A percentile compares a stretch with the other conserved stretches of the same genome.
phyloP scores from a whole-genome alignment of 1,139 yeast genomes.

The Debaryomycetaceae sp. region DNA sequence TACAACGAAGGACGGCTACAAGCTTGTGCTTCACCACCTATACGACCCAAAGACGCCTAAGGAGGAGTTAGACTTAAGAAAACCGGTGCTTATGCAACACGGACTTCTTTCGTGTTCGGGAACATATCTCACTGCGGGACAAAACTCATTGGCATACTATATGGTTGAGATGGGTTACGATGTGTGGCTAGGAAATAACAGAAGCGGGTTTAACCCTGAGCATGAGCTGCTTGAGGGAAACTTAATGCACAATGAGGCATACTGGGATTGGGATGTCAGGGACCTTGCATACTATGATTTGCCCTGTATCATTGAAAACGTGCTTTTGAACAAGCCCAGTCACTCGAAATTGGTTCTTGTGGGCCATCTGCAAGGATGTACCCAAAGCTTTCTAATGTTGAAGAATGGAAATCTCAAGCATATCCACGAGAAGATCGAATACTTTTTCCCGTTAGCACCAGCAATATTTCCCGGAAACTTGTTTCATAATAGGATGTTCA shows the following conservation, averaged over 20 bases:
- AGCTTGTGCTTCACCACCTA: slow-evolving; percentile 61
- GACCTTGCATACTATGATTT: slow-evolving; percentile 79
- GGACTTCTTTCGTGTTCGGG: slow-evolving; percentile 88
- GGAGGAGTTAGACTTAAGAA: slow-evolving; percentile 23
- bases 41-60: slow-evolving; percentile 47
- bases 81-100: slow-evolving; percentile 75
- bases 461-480: slow-evolving; percentile 85
- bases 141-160: slow-evolving; percentile 67
- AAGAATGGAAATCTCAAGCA: slow-evolving; percentile 29
- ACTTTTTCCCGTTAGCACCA: slow-evolving; percentile 79
- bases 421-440: slow-evolving; percentile 50
- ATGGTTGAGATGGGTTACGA: slow-evolving; percentile 68
- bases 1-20: slow-evolving; percentile 78
- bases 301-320: slow-evolving; percentile 65
- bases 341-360: slow-evolving; percentile 55
- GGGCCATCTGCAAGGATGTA: slow-evolving; percentile 93
- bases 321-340: slow-evolving; percentile 41
- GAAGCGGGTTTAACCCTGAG: slow-evolving; percentile 77
- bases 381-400: slow-evolving; percentile 69
- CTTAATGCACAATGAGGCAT: slow-evolving; percentile 46
- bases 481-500: slow-evolving; percentile 53
- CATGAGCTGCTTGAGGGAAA: slow-evolving; percentile 43
- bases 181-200: slow-evolving; percentile 91
- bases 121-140: slow-evolving; percentile 75
- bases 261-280: slow-evolving; percentile 84